Base-by-base conservation (phyloP, 352 stramenopile species). In the Blastocystis sp. region DNA sequence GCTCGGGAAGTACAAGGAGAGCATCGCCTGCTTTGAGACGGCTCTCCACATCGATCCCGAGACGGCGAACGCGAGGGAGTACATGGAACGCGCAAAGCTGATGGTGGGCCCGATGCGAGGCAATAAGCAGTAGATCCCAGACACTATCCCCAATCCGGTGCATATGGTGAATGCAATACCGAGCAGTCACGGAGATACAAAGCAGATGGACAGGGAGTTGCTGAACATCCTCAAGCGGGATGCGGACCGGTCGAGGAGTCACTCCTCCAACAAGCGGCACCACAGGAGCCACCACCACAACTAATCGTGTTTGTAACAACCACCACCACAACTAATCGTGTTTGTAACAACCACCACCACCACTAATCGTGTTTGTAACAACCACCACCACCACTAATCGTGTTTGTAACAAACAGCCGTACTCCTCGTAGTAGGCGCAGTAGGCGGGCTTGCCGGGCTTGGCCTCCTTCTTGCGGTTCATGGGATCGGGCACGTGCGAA, bases 401-500 rank as follows among this genome's bases (percentile, higher is more conserved):
- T 70, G 24, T 84, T 70, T 84, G 19, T 52, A 81, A 81, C 70
- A 68, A 84, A 84, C 54, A 84, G 6, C 38, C 24, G 6, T 69
- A 84, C n/a, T 84, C 74, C 38, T 62, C 45, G 45, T 84, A 84
- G 21, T 54, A 42, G 24, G 24, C 34, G 21, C 61, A 84, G 78
- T 77, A 88, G 11, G 64, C 78, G 48, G 78, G 78, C 45, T 88
- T 88, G 24, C 78, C 78, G 19, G 78, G 78, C 68, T 88, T 88
- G 24, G 78, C 78, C 21, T 88, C 78, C 64, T 88, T 79, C 78
- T 88, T 88, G 24, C 68, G 64, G n/a, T 88, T 88, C 78, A 79
- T 88, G 17, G 78, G 78, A 24, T 88, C 78, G n/a, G 61, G 61
- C 63, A 70, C 68, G 45, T 61, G 40, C 17, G 7, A 14, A 69